Conservation (phyloP, 75 land plant species). For the Cunninghamia lanceolata region DNA sequence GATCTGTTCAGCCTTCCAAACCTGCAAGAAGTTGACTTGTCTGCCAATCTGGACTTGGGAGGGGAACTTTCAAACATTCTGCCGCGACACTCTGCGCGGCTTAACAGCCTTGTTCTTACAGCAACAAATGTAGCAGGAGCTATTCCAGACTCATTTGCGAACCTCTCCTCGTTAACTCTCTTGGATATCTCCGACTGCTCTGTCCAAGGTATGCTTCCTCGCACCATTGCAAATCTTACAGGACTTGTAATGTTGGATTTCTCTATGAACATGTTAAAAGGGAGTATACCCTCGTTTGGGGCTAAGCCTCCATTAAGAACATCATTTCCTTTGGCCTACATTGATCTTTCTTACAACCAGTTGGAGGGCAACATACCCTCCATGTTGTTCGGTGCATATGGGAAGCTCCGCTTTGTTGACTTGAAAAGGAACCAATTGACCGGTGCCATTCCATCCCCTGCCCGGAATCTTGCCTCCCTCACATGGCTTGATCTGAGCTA, state of each 20-base stretch:
- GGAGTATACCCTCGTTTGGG: background rate
- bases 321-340: background rate
- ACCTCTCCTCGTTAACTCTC: background rate
- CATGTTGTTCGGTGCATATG: background rate
- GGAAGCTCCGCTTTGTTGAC: background rate
- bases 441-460: background rate
- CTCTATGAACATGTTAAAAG: background rate
- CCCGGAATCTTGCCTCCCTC: background rate
- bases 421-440: background rate
- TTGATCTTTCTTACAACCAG: background rate
- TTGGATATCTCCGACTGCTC: background rate
- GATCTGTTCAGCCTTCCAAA: background rate
- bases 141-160: background rate
- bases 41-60: background rate
- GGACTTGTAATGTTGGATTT: background rate
- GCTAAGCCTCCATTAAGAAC: background rate
- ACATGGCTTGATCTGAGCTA: background rate
- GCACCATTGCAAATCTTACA: background rate
- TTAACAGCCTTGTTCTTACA: background rate
- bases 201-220: background rate
- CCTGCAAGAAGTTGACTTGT: background rate
- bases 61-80: background rate
- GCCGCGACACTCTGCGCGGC: background rate
- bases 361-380: background rate
- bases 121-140: background rate